Evolutionary conservation across 306 rosid species (phyloP).

Genomic region (Citrullus mucosospermus): DNA sequence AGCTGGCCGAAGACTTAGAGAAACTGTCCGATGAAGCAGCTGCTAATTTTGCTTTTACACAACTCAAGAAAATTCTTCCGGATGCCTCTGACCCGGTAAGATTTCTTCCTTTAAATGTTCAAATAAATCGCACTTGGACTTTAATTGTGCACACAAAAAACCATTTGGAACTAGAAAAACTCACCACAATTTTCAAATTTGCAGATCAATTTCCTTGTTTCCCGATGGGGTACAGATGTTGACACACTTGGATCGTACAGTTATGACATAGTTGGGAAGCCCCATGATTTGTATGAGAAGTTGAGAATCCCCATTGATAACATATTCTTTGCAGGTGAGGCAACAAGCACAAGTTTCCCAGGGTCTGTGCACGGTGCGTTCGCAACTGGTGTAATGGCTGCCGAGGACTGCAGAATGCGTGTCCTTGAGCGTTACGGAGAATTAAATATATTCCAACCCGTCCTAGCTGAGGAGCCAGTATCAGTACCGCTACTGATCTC

Average conservation of each 20-base stretch:
- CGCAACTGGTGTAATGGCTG: conserved; percentile 87
- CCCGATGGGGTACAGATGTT: conserved; percentile 83
- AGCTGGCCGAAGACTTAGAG: conserved; percentile 92
- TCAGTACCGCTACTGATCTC: conserved; percentile 78
- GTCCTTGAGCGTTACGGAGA: conserved; percentile 91
- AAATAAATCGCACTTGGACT: neutral
- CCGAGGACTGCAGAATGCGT: conserved; percentile 96
- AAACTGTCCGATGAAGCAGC: conserved; percentile 99
- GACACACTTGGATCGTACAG: conserved; percentile 86
- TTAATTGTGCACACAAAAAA: neutral
- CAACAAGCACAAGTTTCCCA: conserved; percentile 60
- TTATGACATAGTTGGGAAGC: conserved; percentile 74
- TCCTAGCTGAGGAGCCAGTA: conserved; percentile 61
- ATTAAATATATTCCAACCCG: conserved; percentile 66
- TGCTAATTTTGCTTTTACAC: conserved; percentile 63
- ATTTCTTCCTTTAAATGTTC: neutral
- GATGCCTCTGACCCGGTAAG: conserved; percentile 86
- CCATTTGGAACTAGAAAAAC: neutral
- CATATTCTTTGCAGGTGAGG: conserved; percentile 98
- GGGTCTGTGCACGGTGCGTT: conserved; percentile 97
- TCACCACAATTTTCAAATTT: conserved; percentile 6
- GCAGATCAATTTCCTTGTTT: conserved; percentile 89
- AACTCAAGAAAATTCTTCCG: conserved; percentile 85
- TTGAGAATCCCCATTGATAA: conserved; percentile 87
- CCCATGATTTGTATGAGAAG: conserved; percentile 86